Base-by-base conservation (phyloP, 2,329 filamentous ascomycete species). In the Trichoderma koningiopsis region DNA sequence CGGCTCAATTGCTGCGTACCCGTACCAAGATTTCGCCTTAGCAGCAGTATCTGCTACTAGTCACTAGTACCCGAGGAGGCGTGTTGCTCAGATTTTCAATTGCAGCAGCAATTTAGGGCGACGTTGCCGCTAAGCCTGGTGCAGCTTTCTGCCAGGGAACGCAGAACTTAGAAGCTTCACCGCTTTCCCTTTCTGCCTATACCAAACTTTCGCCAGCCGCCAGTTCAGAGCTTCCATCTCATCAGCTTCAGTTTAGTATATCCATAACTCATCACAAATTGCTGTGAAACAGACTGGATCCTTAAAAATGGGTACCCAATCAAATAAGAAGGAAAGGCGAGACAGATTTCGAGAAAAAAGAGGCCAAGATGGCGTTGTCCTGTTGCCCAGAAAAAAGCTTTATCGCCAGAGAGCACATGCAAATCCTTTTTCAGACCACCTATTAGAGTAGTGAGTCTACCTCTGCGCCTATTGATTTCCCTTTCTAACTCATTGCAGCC, bases 371-470 rank as follows among this genome's bases (percentile, higher is more conserved):
- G 83, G 81, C 27, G 81, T 82, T 49, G 81, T 88, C 8, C 86
- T 89, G 75, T 82, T 97, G 75, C 96, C 96, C 11, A 91, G 93
- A 81, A 99, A 99, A 85, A 95, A 92, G 83, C 97, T 96, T 83
- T 99, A 97, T 80, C 89, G 96, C 68, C 96, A 99, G 81, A 88
- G 96, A 79, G 96, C 96, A 47, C 96, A 99, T 82, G 96, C 96
- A 72, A 99, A 99, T 83, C 94, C 95, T 7, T 99, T 99, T 82
- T 97, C 95, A 3, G 96, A 99, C 77, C 96, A 99, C 83, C 84
- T 88, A 69, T 84, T 99, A 78, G 86, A 87, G 76, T 99, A 99
- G 96, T 97, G 87, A 70, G 73, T 70, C 43, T 76, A 14, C 35
- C 2, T 62, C 37, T 8, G 14, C 16, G 27, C 24, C 31, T 10